These are phyloP conservation scores for Isabelozyma pseudorhagii DNA, from an alignment of 805 yeast species.

Conservation along the genomic window DNA sequence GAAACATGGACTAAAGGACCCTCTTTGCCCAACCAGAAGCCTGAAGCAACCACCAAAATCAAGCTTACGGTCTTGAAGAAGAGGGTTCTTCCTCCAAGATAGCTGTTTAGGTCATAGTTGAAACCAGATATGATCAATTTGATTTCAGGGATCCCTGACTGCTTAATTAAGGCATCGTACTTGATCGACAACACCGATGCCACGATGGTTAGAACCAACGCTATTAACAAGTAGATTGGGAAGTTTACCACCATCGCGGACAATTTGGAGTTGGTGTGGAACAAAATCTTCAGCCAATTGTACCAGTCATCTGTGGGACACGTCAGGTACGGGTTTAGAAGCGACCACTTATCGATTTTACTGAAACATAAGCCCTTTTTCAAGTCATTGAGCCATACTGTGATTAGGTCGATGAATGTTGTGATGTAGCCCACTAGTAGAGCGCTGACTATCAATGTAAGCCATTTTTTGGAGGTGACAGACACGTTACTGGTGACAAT, in stretches of 20 bases:
- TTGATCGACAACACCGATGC: constrained; percentile 29
- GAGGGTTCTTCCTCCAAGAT: constrained; percentile 53
- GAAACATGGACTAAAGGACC: constrained; percentile 85
- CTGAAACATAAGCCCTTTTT: constrained; percentile 51
- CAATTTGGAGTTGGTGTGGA: constrained; percentile 13
- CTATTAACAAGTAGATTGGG: constrained; percentile 32
- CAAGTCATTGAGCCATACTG: constrained; percentile 50
- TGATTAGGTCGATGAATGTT: constrained; percentile 45
- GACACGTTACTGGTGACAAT: constrained; percentile 8
- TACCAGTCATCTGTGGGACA: constrained; percentile 41
- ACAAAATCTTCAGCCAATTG: constrained; percentile 32
- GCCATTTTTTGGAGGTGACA: constrained; percentile 40
- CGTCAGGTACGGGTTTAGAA: constrained; percentile 40
- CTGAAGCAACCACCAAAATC: constrained; percentile 66
- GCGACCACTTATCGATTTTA: constrained; percentile 35
- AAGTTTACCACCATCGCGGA: constrained; percentile 25
- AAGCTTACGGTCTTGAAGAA: constrained; percentile 56
- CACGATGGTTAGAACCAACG: constrained; percentile 15
- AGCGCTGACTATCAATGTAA: constrained; percentile 43
- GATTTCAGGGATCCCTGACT: constrained; percentile 72
- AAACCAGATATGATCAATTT: constrained; percentile 67
- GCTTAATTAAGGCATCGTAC: constrained; percentile 26
- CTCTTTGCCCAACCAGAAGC: constrained; percentile 81
- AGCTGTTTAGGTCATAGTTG: constrained; percentile 42
- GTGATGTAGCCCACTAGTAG: constrained; percentile 48